Percentiles rank a stretch among this genome's conserved stretches.
Conservation (phyloP, 371 early-diverging fungal species). For the Dentiscutata heterogama region DNA sequence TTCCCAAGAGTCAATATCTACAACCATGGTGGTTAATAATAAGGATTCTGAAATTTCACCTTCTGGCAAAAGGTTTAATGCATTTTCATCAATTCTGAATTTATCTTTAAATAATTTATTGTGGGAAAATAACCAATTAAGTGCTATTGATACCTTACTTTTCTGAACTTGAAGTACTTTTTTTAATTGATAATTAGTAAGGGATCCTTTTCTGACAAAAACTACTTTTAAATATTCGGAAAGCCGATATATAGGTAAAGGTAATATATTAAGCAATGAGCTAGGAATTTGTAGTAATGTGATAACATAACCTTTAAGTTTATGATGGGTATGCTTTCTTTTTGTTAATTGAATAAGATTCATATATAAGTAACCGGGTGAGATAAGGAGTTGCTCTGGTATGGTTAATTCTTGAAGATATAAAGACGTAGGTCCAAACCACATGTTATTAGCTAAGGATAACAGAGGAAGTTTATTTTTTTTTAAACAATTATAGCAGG, state of each 20-base stretch:
- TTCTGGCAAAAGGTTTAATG: background rate
- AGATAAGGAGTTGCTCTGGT: background rate
- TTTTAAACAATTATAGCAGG: background rate
- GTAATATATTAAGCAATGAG: background rate
- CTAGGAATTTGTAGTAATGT: background rate
- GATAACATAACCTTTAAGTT: background rate
- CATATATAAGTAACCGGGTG: conserved; percentile 1
- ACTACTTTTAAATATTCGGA: background rate
- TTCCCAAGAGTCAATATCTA: background rate
- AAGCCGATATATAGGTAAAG: background rate
- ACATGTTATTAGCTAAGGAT: background rate
- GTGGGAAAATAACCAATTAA: background rate
- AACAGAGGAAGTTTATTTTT: background rate
- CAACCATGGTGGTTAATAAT: background rate
- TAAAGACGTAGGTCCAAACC: background rate
- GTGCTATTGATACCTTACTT: background rate
- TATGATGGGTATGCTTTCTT: background rate
- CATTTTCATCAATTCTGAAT: background rate
- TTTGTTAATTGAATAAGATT: conserved; percentile 4
- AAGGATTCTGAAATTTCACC: background rate
- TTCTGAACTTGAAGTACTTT: background rate
- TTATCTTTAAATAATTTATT: background rate
- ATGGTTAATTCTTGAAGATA: background rate
- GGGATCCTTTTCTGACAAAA: background rate
- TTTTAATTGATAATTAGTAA: background rate